Percentiles rank a stretch among this genome's conserved stretches.
phyloP scores from a whole-genome alignment of 768 basidiomycete species.

The Calocybe gangraenosa region DNA sequence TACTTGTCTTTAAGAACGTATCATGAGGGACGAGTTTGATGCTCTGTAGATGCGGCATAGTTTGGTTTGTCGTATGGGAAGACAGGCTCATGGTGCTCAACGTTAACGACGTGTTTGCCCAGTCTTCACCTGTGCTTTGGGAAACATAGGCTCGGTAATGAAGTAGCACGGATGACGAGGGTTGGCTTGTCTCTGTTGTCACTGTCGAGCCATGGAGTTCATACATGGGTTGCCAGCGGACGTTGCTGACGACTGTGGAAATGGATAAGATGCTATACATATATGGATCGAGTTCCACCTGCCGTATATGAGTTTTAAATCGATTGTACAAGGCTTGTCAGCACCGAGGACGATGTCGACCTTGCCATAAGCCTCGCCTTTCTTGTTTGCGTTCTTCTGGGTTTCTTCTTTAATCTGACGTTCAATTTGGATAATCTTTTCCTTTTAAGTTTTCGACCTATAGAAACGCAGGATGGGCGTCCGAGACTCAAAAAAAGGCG shows the following conservation, averaged over 20 bases:
- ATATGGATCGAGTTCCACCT: constrained; percentile 13
- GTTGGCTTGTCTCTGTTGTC: constrained; percentile 38
- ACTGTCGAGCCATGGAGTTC: constrained; percentile 64
- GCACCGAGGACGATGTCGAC: constrained; percentile 41
- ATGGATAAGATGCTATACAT: neutral
- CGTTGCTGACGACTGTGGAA: constrained; percentile 45
- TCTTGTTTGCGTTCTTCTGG: constrained; percentile 28
- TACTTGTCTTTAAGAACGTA: no score
- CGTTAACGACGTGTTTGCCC: constrained; percentile 45
- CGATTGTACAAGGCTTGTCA: constrained; percentile 30
- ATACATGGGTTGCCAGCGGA: constrained; percentile 51
- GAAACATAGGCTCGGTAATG: constrained; percentile 52
- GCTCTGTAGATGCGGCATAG: constrained; percentile 30
- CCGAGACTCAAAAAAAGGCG: neutral
- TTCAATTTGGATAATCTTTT: constrained; percentile 35
- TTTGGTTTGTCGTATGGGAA: constrained; percentile 27
- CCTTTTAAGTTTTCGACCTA: constrained; percentile 32
- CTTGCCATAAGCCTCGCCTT: constrained; percentile 27
- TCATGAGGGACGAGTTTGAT: no score
- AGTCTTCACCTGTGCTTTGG: constrained; percentile 60
- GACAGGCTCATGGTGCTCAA: constrained; percentile 52
- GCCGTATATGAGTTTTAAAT: constrained; percentile 54
- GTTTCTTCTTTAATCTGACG: constrained; percentile 34
- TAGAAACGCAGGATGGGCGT: no score
- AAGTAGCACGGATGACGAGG: constrained; percentile 39